Base-by-base conservation (phyloP, 371 early-diverging fungal species). In the Syncephalastrum monosporum region DNA sequence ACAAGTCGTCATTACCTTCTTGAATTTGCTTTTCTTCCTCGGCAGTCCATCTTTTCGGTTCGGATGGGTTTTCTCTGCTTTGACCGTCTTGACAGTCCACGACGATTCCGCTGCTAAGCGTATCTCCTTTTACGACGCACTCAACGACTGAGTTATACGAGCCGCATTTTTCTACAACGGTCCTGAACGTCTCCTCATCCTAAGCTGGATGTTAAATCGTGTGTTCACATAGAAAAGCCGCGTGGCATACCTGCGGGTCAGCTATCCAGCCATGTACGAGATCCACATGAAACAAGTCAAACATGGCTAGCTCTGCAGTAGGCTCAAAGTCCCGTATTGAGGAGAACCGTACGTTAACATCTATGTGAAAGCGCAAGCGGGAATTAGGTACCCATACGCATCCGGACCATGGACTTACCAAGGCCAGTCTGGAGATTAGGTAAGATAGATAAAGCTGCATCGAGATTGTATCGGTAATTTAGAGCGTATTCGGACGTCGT, bases 251-350 rank as follows among this genome's bases (percentile, higher is more conserved):
- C 58, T 84, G 82, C 2, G 91, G 89, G 59, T 91, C 91, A 17
- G 83, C 89, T 12, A 89, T 74, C 96, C 96, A 97, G 13, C 97
- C 97, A 71, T 95, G 96, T 17, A 92, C 91, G 14, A 94, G 71
- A 42, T 84, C 83, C 1, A 93, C 88, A 25, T 79, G 68, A 57
- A 95, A 94, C 10, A 90, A 69, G 56, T 89, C 87, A 71, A 96
- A 95, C 57, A 95, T 75, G 6, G 83, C 70, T 12, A 91, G 64
- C 52, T 88, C 87, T 6, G 88, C 81, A 0, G 91, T 89, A 0
- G 85, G 60, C 38, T 90, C 95, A 77, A 96, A 94, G 3, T 83
- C 89, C 41, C 77, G 82, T 23, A 91, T 85, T 4, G 84, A 79
- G 43, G 85, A 79, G 69, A 95, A 95, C 42, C 71, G 76, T 24